phyloP scores from a whole-genome alignment of 2,329 filamentous ascomycete genomes.

The Alternaria brassicae region DNA sequence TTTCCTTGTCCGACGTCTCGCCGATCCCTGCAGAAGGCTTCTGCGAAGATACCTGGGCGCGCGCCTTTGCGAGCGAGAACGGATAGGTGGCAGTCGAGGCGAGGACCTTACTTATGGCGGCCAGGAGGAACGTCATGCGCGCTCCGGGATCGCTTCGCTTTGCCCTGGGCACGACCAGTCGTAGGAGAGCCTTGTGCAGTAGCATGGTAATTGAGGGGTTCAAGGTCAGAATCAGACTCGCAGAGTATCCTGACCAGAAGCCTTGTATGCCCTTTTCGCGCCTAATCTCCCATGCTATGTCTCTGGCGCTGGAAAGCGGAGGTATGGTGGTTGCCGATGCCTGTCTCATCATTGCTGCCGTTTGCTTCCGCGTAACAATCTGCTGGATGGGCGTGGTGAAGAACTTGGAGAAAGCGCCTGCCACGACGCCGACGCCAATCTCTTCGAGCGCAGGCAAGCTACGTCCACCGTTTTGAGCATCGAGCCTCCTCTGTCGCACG shows the following conservation, averaged over 20 bases:
- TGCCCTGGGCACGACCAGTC: conserved; percentile 62
- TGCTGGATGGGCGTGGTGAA: conserved; percentile 83
- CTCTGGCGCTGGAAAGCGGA: conserved; percentile 51
- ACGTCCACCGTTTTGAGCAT: conserved; percentile 27
- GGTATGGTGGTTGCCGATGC: conserved; percentile 42
- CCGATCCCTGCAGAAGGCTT: conserved; percentile 40
- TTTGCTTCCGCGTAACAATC: conserved; percentile 83
- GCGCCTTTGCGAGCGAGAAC: conserved; percentile 82
- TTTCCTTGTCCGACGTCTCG: conserved; percentile 38
- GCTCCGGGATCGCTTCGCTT: conserved; percentile 62
- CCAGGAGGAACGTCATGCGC: conserved; percentile 67
- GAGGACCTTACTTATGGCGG: conserved; percentile 78
- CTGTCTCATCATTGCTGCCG: conserved; percentile 61
- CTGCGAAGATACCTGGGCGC: conserved; percentile 69
- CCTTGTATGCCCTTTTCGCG: conserved; percentile 74
- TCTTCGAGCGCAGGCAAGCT: conserved; percentile 72
- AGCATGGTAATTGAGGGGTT: conserved; percentile 90
- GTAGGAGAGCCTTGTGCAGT: conserved; percentile 75
- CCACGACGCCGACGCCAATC: conserved; percentile 73
- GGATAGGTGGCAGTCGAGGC: conserved; percentile 84
- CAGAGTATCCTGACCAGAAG: conserved; percentile 89
- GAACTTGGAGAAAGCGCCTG: conserved; percentile 76
- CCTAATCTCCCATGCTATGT: conserved; percentile 70
- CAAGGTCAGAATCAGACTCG: conserved; percentile 77
- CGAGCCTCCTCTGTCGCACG: conserved; percentile 55